Conservation (phyloP, 352 stramenopile species). For the Phytophthora capsici region DNA sequence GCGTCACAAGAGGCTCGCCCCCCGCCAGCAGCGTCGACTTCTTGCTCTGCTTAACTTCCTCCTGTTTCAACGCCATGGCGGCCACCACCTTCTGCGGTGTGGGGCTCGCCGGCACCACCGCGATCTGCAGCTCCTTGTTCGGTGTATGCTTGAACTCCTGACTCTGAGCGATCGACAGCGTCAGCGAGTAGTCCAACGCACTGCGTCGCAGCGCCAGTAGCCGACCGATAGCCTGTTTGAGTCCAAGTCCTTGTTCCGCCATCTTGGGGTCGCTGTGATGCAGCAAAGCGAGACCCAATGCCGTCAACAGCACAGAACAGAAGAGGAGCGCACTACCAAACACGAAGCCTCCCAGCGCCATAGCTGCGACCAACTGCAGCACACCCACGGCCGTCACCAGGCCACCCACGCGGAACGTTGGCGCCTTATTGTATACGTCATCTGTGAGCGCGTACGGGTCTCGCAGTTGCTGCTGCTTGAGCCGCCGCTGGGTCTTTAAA, state of each 20-base stretch:
- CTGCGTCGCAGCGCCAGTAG: constrained; percentile 48
- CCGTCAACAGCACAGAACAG: constrained; percentile 34
- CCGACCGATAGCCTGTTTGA: constrained; percentile 25
- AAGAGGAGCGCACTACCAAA: constrained; percentile 53
- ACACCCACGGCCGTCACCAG: constrained; percentile 43
- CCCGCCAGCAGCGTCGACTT: constrained; percentile 11
- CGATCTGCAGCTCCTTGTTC: constrained; percentile 32
- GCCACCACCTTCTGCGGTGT: constrained; percentile 36
- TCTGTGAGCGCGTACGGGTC: constrained; percentile 38
- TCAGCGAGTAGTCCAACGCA: constrained; percentile 62
- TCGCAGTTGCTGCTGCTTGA: constrained; percentile 38
- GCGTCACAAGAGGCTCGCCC: constrained; percentile 16
- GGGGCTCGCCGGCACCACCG: constrained; percentile 24
- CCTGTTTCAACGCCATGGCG: constrained; percentile 31
- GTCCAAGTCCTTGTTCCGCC: constrained; percentile 19
- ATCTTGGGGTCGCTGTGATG: constrained; percentile 15
- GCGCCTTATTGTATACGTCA: constrained; percentile 27
- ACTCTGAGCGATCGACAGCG: constrained; percentile 61
- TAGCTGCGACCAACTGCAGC: constrained; percentile 36
- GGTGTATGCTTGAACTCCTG: constrained; percentile 11
- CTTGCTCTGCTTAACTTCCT: constrained; percentile 17
- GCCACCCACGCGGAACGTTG: constrained; percentile 46
- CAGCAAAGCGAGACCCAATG: constrained; percentile 28
- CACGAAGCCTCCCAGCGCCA: constrained; percentile 40
- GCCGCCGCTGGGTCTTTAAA: constrained; percentile 39